Percentiles rank a stretch among this genome's conserved stretches.
phyloP scores from a whole-genome alignment of 208 protist species.

The Leishmania tropica region DNA sequence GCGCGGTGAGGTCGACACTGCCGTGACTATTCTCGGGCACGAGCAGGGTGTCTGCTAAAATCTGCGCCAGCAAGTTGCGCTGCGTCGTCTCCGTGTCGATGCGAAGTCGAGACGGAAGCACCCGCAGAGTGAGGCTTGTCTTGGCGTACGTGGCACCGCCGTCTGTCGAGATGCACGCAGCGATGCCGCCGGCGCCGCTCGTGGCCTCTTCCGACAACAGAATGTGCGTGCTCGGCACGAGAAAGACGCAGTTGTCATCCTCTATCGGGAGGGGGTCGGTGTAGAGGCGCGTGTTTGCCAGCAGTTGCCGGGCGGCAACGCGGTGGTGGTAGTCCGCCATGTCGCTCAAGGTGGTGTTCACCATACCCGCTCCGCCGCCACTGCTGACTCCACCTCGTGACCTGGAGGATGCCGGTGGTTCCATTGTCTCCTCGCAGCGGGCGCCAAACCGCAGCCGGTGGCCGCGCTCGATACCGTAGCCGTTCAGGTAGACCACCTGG shows the following conservation, averaged over 20 bases:
- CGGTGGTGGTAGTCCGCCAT: slow-evolving; percentile 8
- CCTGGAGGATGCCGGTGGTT: background rate
- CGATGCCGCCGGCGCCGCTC: slow-evolving; percentile 4
- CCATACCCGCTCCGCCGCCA: background rate
- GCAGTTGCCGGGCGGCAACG: slow-evolving; percentile 27
- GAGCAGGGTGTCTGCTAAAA: slow-evolving; percentile 62
- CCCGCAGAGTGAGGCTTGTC: slow-evolving; percentile 34
- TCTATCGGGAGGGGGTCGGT: slow-evolving; percentile 54
- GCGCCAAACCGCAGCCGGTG: slow-evolving; percentile 65
- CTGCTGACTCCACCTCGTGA: background rate
- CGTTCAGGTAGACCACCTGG: slow-evolving; percentile 71
- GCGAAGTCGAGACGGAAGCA: slow-evolving; percentile 46
- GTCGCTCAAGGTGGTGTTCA: background rate
- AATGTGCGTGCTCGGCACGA: slow-evolving; percentile 50
- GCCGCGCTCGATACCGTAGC: slow-evolving; percentile 69
- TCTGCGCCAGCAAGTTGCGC: slow-evolving; percentile 38
- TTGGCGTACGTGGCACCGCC: slow-evolving; percentile 43
- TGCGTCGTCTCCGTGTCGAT: slow-evolving; percentile 42
- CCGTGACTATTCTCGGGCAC: slow-evolving; percentile 53
- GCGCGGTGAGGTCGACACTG: slow-evolving; percentile 44
- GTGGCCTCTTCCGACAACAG: slow-evolving; percentile 23
- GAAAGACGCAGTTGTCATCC: slow-evolving; percentile 64
- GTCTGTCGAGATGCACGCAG: slow-evolving; percentile 61
- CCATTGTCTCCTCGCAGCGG: slow-evolving; percentile 43
- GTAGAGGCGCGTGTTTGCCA: slow-evolving; percentile 64